phyloP scores from a whole-genome alignment of 805 yeast species.

The Yarrowia divulgata region DNA sequence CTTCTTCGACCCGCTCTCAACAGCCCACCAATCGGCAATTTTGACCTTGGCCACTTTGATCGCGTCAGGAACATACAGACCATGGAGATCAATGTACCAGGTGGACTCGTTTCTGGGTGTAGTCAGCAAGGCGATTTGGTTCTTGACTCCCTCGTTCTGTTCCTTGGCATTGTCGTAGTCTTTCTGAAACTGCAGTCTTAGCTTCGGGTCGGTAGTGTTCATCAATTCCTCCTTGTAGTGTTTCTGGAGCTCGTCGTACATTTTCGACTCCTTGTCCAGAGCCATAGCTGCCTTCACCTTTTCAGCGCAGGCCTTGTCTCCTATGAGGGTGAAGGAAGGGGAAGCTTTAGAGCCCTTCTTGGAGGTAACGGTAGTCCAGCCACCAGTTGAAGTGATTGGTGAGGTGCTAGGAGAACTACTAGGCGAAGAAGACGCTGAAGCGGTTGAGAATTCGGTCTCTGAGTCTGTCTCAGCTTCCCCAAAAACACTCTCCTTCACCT shows the following conservation, averaged over 20 bases:
- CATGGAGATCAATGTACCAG: not conserved
- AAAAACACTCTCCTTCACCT: no score
- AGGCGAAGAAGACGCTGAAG: no score
- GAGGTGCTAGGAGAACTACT: no score
- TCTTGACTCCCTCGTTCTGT: no score
- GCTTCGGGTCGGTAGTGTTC: not conserved
- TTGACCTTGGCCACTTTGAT: not conserved
- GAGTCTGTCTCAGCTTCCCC: no score
- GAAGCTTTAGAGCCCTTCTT: no score
- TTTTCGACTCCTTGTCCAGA: not conserved
- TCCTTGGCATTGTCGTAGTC: not conserved
- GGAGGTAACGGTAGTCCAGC: no score
- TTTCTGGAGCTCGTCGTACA: no score
- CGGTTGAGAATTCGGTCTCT: no score
- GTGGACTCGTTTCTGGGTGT: not conserved
- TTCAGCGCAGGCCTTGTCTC: conserved; percentile 3
- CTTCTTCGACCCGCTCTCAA: not conserved
- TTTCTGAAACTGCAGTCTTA: not conserved
- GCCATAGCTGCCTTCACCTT: not conserved
- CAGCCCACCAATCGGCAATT: not conserved
- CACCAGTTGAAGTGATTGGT: no score
- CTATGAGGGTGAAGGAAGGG: no score
- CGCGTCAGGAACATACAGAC: not conserved
- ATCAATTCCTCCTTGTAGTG: not conserved
- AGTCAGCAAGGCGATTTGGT: not conserved